Base-by-base conservation (phyloP, 1,284 basidiomycete genomes). In the Omphalotus olearius region DNA sequence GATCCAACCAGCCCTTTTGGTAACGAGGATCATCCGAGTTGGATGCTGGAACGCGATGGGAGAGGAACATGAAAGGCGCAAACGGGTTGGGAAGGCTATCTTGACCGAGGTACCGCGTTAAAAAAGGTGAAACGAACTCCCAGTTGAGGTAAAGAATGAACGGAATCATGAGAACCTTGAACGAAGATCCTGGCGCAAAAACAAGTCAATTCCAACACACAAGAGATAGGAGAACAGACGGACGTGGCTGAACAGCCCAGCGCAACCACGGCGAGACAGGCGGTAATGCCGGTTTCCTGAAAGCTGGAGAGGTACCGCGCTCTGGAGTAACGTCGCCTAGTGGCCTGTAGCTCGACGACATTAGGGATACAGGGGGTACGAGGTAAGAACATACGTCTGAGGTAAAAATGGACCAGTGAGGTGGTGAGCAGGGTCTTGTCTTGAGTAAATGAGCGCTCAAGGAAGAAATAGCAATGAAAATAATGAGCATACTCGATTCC, bases 171-270 rank as follows among this genome's bases (percentile, higher is more conserved):
- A 95, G 76, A 28, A 98, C 65, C 56, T 85, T 83, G 65, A 92
- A 72, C 4, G 91, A 80, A 4, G 83, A 81, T 0, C 68, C 88
- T 91, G 36, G 25, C 14, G 13, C 40, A 18, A 50, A 41, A 5
- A 36, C 11, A 17, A 37, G 49, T 20, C 2, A 40, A n/a, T 38
- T 3, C 11, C 30, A 16, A 14, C 20, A 43, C 17, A 23, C 6
- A 16, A 10, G 10, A 41, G 17, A 6, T 6, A 10, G 41, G 10
- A 26, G 28, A 50, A 11, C 7, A 16, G 43, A 17, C 0, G 18
- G 40, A 89, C 91, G 66, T 26, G 91, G 91, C 33, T 87, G 73
- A 26, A 89, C 69, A 57, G 87, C 84, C 92, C 92, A 95, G 58
- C 81, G 66, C 39, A 73, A 57, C 63, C 64, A 67, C 26, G 67